A percentile compares a stretch with the other conserved stretches of the same genome.
phyloP scores from a whole-genome alignment of 2,329 filamentous ascomycete species.

The Sporothrix sp. region DNA sequence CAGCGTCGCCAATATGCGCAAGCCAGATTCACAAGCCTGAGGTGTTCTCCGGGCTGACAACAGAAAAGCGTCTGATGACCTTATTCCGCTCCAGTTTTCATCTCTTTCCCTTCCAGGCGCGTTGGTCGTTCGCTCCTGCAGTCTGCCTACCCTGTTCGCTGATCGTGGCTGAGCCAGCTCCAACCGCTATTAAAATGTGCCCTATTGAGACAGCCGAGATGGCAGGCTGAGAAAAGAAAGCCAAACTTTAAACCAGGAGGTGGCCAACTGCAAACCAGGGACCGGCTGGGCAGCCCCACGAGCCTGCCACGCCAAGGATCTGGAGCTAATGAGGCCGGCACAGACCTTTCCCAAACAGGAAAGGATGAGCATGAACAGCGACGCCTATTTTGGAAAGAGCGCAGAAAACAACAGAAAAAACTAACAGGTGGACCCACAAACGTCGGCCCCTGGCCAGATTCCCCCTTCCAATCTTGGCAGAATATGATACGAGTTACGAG shows the following conservation, averaged over 20 bases:
- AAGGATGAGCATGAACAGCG: neutral
- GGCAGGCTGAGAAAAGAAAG: neutral
- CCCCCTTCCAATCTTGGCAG: neutral
- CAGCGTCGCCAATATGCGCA: no score
- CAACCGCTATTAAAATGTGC: no score
- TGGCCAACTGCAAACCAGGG: neutral
- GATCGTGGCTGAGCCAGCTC: slow-evolving; percentile 3
- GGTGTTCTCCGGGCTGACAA: no score
- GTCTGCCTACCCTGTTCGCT: neutral
- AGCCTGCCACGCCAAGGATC: neutral
- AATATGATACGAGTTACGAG: no score
- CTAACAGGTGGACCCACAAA: neutral
- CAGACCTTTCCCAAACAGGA: neutral
- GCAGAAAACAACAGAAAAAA: slow-evolving; percentile 1
- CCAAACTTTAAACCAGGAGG: slow-evolving; percentile 5
- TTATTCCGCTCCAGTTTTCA: neutral
- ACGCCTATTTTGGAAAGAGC: neutral
- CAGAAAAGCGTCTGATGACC: no score
- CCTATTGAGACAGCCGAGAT: neutral
- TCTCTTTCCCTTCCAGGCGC: neutral
- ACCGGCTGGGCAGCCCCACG: neutral
- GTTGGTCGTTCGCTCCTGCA: neutral
- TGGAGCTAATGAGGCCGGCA: neutral
- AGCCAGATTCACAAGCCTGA: no score
- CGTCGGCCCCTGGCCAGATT: neutral